Percentiles rank a stretch among this genome's conserved stretches.
These are phyloP conservation scores for Bipolaris gigantea DNA, from an alignment of 2,329 filamentous ascomycete genomes.

Conservation along the genomic window DNA sequence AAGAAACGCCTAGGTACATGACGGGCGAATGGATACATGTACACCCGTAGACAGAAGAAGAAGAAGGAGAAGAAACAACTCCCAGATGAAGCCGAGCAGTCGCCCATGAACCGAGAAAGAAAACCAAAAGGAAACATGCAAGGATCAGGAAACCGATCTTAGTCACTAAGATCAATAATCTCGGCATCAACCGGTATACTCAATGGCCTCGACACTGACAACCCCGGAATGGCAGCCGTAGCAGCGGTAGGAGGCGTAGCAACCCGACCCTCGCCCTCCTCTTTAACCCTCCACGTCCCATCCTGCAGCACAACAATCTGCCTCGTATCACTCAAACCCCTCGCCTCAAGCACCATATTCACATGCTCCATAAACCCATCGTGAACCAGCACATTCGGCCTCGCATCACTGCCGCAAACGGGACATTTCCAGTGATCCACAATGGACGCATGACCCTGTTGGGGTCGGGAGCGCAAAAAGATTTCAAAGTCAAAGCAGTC, in stretches of 20 bases:
- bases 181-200: constrained; percentile 1
- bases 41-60: too few relatives aligned
- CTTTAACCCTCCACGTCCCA: constrained; percentile 65
- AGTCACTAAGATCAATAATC: constrained; percentile 18
- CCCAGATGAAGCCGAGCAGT: too few relatives aligned
- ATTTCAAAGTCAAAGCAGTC: constrained; percentile 90
- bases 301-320: constrained; percentile 66
- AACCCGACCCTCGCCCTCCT: constrained; percentile 2
- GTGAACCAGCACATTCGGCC: constrained; percentile 69
- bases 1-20: too few relatives aligned
- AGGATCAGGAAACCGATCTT: not conserved
- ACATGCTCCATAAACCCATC: constrained; percentile 75
- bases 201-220: not conserved
- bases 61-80: too few relatives aligned
- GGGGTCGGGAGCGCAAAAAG: constrained; percentile 61
- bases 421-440: constrained; percentile 85
- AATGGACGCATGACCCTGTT: constrained; percentile 37
- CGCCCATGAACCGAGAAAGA: not conserved
- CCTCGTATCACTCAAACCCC: constrained; percentile 56
- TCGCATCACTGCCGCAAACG: constrained; percentile 75
- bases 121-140: not conserved
- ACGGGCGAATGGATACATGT: not conserved
- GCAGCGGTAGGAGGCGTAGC: too few relatives aligned
- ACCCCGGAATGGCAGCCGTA: not conserved
- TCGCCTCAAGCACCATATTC: constrained; percentile 55